Conservation (phyloP, 148 eudicot genomes). For the Limonium bicolor region DNA sequence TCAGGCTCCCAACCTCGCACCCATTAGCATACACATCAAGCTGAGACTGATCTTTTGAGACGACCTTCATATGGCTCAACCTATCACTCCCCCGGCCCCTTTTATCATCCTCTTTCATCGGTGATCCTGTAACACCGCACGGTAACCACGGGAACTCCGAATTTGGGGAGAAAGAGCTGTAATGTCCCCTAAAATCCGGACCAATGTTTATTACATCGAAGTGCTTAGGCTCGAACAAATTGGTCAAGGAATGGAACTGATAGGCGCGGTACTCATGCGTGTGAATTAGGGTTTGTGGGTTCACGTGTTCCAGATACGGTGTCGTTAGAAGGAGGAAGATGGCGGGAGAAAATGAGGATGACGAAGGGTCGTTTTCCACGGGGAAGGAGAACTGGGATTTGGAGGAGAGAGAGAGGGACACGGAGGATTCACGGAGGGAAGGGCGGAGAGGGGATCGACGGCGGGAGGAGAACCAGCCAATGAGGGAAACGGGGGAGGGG, state of each 20-base stretch:
- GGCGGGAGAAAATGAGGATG: slow-evolving; percentile 10
- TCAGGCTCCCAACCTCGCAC: slow-evolving; percentile 37
- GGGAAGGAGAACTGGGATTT: slow-evolving; percentile 11
- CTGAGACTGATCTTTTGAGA: slow-evolving; percentile 20
- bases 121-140: slow-evolving; percentile 20
- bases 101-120: slow-evolving; percentile 22
- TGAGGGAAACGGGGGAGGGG: slow-evolving; percentile 14
- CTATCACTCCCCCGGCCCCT: slow-evolving; percentile 7
- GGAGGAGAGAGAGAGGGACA: slow-evolving; percentile 20
- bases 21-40: slow-evolving; percentile 31
- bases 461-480: slow-evolving; percentile 76
- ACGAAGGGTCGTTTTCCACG: slow-evolving; percentile 2
- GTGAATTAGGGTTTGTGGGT: slow-evolving; percentile 38
- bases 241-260: slow-evolving; percentile 15
- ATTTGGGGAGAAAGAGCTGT: slow-evolving; percentile 34
- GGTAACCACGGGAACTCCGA: slow-evolving; percentile 32
- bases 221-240: slow-evolving; percentile 25
- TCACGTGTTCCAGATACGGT: slow-evolving; percentile 31
- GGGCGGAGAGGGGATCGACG: slow-evolving; percentile 54
- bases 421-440: slow-evolving; percentile 40
- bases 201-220: slow-evolving; percentile 55
- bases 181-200: slow-evolving; percentile 60
- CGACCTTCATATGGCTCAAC: slow-evolving; percentile 15
- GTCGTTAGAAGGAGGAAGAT: slow-evolving; percentile 52
- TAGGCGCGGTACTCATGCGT: slow-evolving; percentile 53